phyloP scores from a whole-genome alignment of 345 rosid genomes.

The Pistacia integerrima region DNA sequence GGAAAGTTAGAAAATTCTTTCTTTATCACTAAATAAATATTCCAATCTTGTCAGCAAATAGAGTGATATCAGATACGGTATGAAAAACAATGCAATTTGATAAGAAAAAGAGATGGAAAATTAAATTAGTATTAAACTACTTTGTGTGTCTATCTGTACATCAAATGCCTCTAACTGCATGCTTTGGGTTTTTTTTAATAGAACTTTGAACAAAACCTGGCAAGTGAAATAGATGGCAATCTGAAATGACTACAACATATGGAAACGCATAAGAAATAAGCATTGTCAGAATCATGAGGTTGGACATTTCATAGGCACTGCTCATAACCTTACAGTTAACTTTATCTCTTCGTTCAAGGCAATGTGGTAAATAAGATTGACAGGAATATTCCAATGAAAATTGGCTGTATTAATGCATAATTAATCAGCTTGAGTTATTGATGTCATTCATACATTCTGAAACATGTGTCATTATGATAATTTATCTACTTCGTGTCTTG shows the following conservation, averaged over 20 bases:
- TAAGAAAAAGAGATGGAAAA: no score
- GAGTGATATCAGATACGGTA: not conserved
- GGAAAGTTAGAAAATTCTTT: conserved; percentile 10
- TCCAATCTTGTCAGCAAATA: conserved; percentile 8
- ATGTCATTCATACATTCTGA: conserved; percentile 22
- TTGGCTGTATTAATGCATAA: not conserved
- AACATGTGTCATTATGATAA: not conserved
- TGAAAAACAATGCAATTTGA: not conserved
- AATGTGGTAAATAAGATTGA: not conserved
- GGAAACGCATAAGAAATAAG: not conserved
- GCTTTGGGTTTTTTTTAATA: not conserved
- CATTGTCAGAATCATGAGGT: not conserved
- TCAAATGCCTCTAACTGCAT: not conserved
- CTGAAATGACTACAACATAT: not conserved
- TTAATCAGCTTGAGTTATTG: not conserved
- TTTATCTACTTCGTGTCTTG: not conserved
- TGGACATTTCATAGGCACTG: not conserved
- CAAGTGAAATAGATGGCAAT: not conserved
- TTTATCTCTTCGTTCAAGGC: not conserved
- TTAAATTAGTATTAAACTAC: no score
- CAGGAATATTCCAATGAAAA: not conserved
- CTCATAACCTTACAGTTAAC: not conserved
- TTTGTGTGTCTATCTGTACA: not conserved
- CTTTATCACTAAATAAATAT: not conserved
- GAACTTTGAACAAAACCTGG: not conserved